Base-by-base conservation (phyloP, 805 yeast species). In the Yarrowia bubula region DNA sequence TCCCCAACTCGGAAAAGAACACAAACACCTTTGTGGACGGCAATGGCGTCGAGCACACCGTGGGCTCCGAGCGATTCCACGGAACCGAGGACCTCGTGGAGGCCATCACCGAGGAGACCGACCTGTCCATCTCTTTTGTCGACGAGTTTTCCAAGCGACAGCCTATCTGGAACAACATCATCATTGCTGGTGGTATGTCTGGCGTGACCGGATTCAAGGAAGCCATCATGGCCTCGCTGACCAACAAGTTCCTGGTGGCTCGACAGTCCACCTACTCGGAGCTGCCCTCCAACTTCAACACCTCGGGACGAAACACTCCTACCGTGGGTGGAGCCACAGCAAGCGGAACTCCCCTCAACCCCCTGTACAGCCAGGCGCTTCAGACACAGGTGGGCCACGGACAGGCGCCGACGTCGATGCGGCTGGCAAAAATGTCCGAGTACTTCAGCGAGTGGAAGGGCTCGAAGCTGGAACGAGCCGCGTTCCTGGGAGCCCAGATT, bases 371-470 rank as follows among this genome's bases (percentile, higher is more conserved):
- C 14, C 66, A 69, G 28, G 70, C 62, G 22, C 66, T 41, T 15
- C 67, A 63, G 39, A 44, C 64, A 44, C 64, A 43, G 43, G 17
- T 38, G 18, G 76, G 76, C 18, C 78, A 81, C 67, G 75, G 81
- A 60, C 98, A 93, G 76, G 92, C 87, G 1, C 98, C 98, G 22
- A 85, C 86, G n/a, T 79, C 86, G 13, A 82, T 92, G 65, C 85
- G 83, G 69, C 73, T 85, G 58, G 85, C 86, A 31, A 87, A 87
- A 71, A 82, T 85, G 74, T 96, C 97, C 0, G 98, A 93, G 65
- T 92, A 93, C 75, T 93, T 93, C 77, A 90, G 96, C 0, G 96
- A 90, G 69, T 93, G 98, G 98, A 92, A 92, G 76, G 85, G 84
- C 55, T 75, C 75, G 38, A 92, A 93, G 0, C 87, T 88, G 83